A percentile compares a stretch with the other conserved stretches of the same genome.
These are phyloP conservation scores for Penicillium sp. DNA, from an alignment of 2,329 filamentous ascomycete genomes.

Conservation along the genomic window DNA sequence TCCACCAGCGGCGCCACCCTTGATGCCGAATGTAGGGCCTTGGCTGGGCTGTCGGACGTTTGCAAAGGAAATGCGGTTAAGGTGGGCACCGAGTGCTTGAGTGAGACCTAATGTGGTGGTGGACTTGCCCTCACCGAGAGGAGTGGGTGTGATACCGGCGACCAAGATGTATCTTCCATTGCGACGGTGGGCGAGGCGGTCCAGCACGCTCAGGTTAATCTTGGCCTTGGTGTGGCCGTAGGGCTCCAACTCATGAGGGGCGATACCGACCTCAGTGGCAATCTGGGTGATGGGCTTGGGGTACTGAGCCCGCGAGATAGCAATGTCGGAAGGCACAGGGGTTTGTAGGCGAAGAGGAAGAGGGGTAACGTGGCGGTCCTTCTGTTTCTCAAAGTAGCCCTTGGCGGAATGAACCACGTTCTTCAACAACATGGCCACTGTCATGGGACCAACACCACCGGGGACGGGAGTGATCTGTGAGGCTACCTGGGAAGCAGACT, in stretches of 20 bases:
- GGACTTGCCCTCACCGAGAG: slow-evolving; percentile 95
- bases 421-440: slow-evolving; percentile 94
- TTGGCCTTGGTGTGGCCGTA: slow-evolving; percentile 97
- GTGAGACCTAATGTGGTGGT: slow-evolving; percentile 95
- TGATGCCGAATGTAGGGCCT: slow-evolving; percentile 97
- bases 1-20: slow-evolving; percentile 93
- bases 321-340: slow-evolving; percentile 94
- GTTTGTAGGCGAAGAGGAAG: slow-evolving; percentile 75
- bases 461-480: slow-evolving; percentile 95
- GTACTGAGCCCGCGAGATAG: slow-evolving; percentile 79
- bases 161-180: slow-evolving; percentile 91
- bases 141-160: slow-evolving; percentile 93
- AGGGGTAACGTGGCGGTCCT: slow-evolving; percentile 72
- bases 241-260: slow-evolving; percentile 83
- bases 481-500: slow-evolving; percentile 77
- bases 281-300: slow-evolving; percentile 89
- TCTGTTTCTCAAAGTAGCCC: slow-evolving; percentile 77
- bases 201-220: slow-evolving; percentile 76
- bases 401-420: slow-evolving; percentile 89
- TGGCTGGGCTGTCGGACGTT: slow-evolving; percentile 97
- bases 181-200: slow-evolving; percentile 79
- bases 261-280: slow-evolving; percentile 83
- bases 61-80: slow-evolving; percentile 85
- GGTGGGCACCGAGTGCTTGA: slow-evolving; percentile 85
- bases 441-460: slow-evolving; percentile 97